Base-by-base conservation (phyloP, 2,329 filamentous ascomycete genomes). In the Penicillium sp. region DNA sequence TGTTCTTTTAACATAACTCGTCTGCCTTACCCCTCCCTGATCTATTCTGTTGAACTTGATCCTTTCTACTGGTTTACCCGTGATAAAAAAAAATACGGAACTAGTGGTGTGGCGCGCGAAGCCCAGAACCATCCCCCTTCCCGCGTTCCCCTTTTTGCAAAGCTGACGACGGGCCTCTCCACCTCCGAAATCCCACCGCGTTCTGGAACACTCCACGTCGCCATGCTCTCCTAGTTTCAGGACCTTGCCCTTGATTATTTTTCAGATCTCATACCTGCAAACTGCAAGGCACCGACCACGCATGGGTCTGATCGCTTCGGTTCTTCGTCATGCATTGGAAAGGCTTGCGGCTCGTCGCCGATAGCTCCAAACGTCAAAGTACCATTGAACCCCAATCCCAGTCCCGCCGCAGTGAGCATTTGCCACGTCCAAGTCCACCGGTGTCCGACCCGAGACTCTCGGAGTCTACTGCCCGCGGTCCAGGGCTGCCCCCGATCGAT, bases 261-360 rank as follows among this genome's bases (percentile, higher is more conserved):
- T 6, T 27, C 26, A 43, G 22, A 24, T 35, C 13, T 22, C 39
- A 31, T 7, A 46, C 42, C 52, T 55, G 50, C 52, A 54, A 56
- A 50, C 27, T 53, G n/a, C 49, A 49, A 55, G 49, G 49, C 37
- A 49, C 49, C 47, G 50, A 53, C 55, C 58, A 55, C 58, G 59
- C 54, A 64, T 64, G 62, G 60, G 62, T 63, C 48, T 53, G 52
- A 60, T 50, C 53, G 44, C 47, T 54, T 55, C 42, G 52, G 61
- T 62, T 52, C 59, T 54, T 65, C 62, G 63, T 62, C 64, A 76
- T 76, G 74, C 71, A 74, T 73, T 75, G 74, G 71, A 74, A 74
- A 70, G 71, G 70, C 50, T 64, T 75, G 54, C 70, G 74, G 54
- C 65, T 76, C 39, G 67, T 68, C 59, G 63, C 71, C 54, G 71